Base-by-base conservation (phyloP, 208 protist genomes). In the Strigomonas galati region DNA sequence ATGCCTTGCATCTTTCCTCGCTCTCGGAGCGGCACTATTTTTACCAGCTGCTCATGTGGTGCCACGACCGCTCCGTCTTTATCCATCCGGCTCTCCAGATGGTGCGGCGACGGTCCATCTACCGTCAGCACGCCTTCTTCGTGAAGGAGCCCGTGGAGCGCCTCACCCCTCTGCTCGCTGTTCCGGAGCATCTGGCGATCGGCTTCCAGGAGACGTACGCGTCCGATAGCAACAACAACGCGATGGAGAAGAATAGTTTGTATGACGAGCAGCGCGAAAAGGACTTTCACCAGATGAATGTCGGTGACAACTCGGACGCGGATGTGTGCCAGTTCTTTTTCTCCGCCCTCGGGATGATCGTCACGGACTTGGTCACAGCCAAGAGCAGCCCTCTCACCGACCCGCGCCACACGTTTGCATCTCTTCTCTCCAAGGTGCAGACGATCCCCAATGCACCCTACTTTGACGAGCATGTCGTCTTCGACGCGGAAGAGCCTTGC, bases 261-360 rank as follows among this genome's bases (percentile, higher is more conserved):
- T 82, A 84, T 51, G 87, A 94, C 62, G 82, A 75, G 3, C 44
- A 80, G 44, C 59, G 79, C 2, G 84, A 91, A 68, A 78, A 82
- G 44, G 75, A 90, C 68, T 96, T 96, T 46, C 79, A 92, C 64
- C 71, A 75, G 61, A 31, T 85, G 2, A 94, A 92, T 59, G 72
- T 63, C 15, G 86, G 84, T 1, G 78, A 74, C 9, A 62, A 77
- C 71, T 76, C 43, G 27, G 79, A 72, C 40, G 69, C 77, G 10
- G 90, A 95, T 67, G 81, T 96, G 23, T 96, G 91, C 59, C 74
- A 76, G 28, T 96, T 96, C 53, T 96, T 96, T 61, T 96, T 96
- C 64, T 46, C 75, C 23, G 89, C 87, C 2, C 78, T 96, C 3
- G 78, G 85, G 12, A 93, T 93, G 91, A 87, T 96, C 57, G 87